phyloP scores from a whole-genome alignment of 2,329 filamentous ascomycete species.

The Paecilomyces niveus region DNA sequence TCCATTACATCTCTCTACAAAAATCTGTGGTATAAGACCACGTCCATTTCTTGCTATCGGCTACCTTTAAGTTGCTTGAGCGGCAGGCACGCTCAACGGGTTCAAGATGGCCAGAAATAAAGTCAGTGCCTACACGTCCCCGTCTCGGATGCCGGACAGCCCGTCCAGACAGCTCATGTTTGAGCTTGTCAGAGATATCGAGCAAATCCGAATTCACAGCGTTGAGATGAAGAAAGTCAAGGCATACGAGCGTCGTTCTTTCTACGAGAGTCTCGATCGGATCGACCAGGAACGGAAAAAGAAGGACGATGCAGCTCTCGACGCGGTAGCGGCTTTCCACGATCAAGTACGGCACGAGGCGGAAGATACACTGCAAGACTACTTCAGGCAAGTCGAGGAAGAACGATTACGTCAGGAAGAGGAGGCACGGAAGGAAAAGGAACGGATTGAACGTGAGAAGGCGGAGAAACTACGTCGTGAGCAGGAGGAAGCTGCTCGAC shows the following conservation, averaged over 20 bases:
- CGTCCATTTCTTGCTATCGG: not conserved
- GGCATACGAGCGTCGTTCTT: slow-evolving; percentile 35
- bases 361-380: slow-evolving; percentile 45
- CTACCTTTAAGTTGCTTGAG: not conserved
- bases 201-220: slow-evolving; percentile 35
- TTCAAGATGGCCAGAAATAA: slow-evolving; percentile 20
- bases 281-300: slow-evolving; percentile 57
- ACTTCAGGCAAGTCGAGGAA: slow-evolving; percentile 34
- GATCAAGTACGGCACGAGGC: slow-evolving; percentile 55
- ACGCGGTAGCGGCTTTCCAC: slow-evolving; percentile 59
- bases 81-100: not conserved
- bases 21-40: not conserved
- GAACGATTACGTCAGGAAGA: slow-evolving; percentile 30
- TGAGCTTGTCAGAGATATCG: slow-evolving; percentile 34
- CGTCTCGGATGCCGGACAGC: slow-evolving; percentile 22
- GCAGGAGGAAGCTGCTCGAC: slow-evolving; percentile 30
- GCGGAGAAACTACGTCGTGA: slow-evolving; percentile 23
- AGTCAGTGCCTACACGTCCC: slow-evolving; percentile 15
- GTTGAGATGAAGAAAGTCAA: slow-evolving; percentile 37
- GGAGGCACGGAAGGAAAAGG: slow-evolving; percentile 25
- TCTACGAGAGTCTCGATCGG: slow-evolving; percentile 55
- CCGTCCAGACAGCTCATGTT: slow-evolving; percentile 33
- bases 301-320: slow-evolving; percentile 59
- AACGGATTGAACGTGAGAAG: slow-evolving; percentile 26
- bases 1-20: not conserved